Percentiles rank a stretch among this genome's conserved stretches.
Conservation (phyloP, 78 protist genomes). For the Dictyostelium discoideum region dicty_2.7 NC_007089.4:3535501-3536000, state of each 20-base stretch:
- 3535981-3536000: no score
- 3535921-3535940: background rate
- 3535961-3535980: no score
- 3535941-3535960: background rate
- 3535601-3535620: background rate
- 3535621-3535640: constrained; percentile 18
- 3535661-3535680: background rate
- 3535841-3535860: background rate
- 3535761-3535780: background rate
- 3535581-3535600: background rate
- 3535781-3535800: background rate
- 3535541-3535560: background rate
- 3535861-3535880: background rate
- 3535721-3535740: background rate
- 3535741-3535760: background rate
- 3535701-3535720: background rate
- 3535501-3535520: background rate
- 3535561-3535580: background rate
- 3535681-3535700: background rate
- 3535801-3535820: background rate
- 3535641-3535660: background rate
- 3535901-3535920: background rate
- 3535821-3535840: background rate
- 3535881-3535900: background rate
- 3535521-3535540: background rate